Percentiles rank a stretch among this genome's conserved stretches.
Conservation (phyloP, 306 rosid genomes). For the Myrica gale region DNA sequence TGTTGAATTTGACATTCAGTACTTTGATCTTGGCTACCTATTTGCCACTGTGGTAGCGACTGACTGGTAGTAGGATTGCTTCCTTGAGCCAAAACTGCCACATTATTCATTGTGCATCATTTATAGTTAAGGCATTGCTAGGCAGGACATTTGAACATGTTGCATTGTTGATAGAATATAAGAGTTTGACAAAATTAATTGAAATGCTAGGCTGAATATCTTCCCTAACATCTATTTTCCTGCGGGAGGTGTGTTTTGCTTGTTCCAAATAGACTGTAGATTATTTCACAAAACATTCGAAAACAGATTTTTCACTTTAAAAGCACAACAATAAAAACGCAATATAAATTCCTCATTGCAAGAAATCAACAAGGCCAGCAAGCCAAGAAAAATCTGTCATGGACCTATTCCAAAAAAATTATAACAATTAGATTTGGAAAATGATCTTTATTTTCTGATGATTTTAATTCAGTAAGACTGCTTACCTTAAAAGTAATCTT, state of each 20-base stretch:
- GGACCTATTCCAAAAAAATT: neutral
- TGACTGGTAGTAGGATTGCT: slow-evolving; percentile 53
- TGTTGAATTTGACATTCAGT: slow-evolving; percentile 50
- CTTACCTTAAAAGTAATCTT: neutral
- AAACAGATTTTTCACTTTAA: slow-evolving; percentile 7
- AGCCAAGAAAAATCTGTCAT: neutral
- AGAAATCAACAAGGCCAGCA: neutral
- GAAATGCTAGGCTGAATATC: slow-evolving; percentile 7
- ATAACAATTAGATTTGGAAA: neutral
- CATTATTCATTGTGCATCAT: slow-evolving; percentile 20
- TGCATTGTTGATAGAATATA: neutral
- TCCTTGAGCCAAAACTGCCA: slow-evolving; percentile 52
- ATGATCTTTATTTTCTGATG: neutral
- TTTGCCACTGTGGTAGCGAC: slow-evolving; percentile 45
- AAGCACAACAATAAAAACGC: neutral
- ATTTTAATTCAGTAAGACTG: neutral
- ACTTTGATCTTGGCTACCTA: slow-evolving; percentile 40
- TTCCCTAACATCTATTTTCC: neutral
- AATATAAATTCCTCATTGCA: neutral
- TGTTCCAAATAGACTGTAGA: slow-evolving; percentile 4
- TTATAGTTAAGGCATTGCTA: neutral
- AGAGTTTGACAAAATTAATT: neutral
- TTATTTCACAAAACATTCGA: neutral
- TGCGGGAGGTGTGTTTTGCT: slow-evolving; percentile 1
- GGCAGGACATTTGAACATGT: neutral